These are phyloP conservation scores for Lactifluus subvellereus DNA, from an alignment of 768 basidiomycete species.

Conservation along the genomic window DNA sequence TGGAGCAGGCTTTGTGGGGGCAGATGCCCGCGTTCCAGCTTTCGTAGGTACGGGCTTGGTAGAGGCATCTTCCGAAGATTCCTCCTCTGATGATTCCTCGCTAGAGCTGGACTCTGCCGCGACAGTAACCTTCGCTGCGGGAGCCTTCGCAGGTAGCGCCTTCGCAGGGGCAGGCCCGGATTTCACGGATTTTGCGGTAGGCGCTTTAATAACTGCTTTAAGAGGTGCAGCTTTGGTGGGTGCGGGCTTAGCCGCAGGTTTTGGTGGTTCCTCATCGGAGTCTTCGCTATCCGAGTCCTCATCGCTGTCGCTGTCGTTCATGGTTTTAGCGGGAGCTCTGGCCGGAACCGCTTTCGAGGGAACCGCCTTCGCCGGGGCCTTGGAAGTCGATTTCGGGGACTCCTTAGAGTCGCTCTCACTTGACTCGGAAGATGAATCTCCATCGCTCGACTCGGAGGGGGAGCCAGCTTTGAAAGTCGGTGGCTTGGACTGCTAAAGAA, in stretches of 20 bases:
- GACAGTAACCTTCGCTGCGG: conserved; percentile 18
- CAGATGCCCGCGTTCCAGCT: neutral
- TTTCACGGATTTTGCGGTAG: neutral
- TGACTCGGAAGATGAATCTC: conserved; percentile 24
- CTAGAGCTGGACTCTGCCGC: conserved; percentile 17
- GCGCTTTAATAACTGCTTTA: conserved; percentile 9
- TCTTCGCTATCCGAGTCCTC: conserved; percentile 14
- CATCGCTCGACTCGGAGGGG: conserved; percentile 25
- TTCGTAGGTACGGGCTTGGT: conserved; percentile 17
- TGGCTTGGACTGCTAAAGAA: conserved; percentile 30
- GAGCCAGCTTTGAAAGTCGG: conserved; percentile 26
- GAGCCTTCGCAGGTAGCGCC: conserved; percentile 31
- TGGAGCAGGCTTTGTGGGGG: conserved; percentile 2
- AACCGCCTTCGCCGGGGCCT: neutral
- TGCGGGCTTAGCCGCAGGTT: conserved; percentile 10
- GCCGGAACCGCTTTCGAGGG: neutral
- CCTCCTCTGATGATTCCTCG: conserved; percentile 14
- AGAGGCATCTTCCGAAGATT: neutral
- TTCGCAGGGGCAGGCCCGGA: conserved; percentile 26
- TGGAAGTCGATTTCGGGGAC: neutral
- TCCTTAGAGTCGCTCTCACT: conserved; percentile 20
- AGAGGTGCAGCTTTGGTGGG: conserved; percentile 6
- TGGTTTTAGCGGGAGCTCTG: neutral
- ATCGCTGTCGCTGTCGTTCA: neutral
- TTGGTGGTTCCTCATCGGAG: conserved; percentile 4